Conservation (phyloP, 306 rosid genomes). For the Acacia confusa region DNA sequence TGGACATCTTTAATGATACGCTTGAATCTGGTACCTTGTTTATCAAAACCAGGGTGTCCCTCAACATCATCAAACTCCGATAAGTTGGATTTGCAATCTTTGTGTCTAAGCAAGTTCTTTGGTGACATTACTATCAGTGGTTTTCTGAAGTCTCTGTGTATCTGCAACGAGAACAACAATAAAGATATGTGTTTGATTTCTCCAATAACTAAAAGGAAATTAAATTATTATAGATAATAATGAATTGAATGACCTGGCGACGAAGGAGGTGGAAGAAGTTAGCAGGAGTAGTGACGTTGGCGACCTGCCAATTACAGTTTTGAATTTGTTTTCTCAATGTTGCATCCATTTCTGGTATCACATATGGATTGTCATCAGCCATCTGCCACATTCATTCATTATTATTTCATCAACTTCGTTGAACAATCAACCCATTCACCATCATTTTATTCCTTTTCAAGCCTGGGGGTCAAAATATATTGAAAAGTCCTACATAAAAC, state of each 20-base stretch:
- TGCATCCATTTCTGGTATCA: conserved; percentile 95
- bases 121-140: conserved; percentile 95
- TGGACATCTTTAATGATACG: conserved; percentile 89
- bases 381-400: conserved; percentile 45
- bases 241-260: conserved; percentile 56
- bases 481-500: no score
- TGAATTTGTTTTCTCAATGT: conserved; percentile 93
- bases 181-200: not conserved
- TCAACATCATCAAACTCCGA: conserved; percentile 92
- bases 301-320: conserved; percentile 93
- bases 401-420: no score
- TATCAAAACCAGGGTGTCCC: conserved; percentile 97
- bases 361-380: conserved; percentile 86
- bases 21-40: conserved; percentile 95
- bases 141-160: conserved; percentile 89
- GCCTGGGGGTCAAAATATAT: no score
- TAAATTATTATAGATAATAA: no score
- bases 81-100: conserved; percentile 82
- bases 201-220: no score
- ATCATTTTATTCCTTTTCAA: no score
- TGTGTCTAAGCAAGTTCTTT: conserved; percentile 85
- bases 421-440: no score
- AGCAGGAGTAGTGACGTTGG: conserved; percentile 93
- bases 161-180: conserved; percentile 30
- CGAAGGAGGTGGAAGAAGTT: conserved; percentile 92